Conservation (phyloP, 768 basidiomycete genomes). For the Rhodotorula kratochvilovae region DNA sequence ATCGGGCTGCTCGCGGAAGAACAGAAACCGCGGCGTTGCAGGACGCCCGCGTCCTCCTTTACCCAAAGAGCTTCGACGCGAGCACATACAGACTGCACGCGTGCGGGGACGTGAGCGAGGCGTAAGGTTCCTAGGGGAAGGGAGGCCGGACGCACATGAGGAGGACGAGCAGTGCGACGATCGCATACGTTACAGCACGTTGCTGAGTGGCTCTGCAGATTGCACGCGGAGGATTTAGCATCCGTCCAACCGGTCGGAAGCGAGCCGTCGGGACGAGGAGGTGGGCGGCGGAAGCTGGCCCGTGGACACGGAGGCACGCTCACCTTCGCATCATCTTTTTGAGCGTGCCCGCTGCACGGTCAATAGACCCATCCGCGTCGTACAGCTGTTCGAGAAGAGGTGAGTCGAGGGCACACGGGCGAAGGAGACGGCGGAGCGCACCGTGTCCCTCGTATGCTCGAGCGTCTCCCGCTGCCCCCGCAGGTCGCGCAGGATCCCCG, state of each 20-base stretch:
- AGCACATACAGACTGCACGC: constrained; percentile 57
- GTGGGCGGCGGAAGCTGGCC: constrained; percentile 38
- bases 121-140: not conserved
- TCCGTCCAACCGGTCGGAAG: not conserved
- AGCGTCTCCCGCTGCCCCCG: constrained; percentile 88
- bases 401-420: not conserved
- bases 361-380: constrained; percentile 80
- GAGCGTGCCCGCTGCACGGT: constrained; percentile 82
- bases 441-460: constrained; percentile 83
- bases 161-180: constrained; percentile 75
- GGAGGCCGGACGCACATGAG: constrained; percentile 56
- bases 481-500: constrained; percentile 81
- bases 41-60: not conserved
- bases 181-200: constrained; percentile 76
- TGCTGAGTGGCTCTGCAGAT: constrained; percentile 89
- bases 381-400: constrained; percentile 57
- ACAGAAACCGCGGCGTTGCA: not conserved
- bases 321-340: constrained; percentile 95
- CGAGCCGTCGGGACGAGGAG: not conserved
- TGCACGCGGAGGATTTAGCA: not conserved
- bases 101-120: not conserved
- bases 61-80: constrained; percentile 62
- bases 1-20: not conserved
- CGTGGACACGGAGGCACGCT: constrained; percentile 44
- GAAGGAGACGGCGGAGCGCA: constrained; percentile 48